Conservation (phyloP, 192 early-diverging fungal species). For the Allomyces macrogynus region DNA sequence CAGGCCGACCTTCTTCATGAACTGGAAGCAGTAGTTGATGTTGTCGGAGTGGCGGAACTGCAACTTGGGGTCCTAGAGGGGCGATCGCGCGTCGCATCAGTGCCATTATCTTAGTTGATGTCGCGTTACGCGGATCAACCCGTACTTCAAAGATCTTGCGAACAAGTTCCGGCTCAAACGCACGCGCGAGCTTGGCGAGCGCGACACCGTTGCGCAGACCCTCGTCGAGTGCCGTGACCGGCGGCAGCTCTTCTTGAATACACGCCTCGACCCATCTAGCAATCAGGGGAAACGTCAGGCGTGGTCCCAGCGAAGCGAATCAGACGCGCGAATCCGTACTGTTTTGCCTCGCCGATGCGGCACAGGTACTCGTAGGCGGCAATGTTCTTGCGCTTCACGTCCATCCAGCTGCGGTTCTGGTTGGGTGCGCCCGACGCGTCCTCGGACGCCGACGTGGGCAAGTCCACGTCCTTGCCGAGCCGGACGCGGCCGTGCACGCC, state of each 20-base stretch:
- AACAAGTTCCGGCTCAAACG: slow-evolving; percentile 62
- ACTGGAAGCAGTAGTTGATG: slow-evolving; percentile 80
- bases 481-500: neutral
- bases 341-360: slow-evolving; percentile 96
- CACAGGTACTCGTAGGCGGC: slow-evolving; percentile 99
- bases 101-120: neutral
- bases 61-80: slow-evolving; percentile 43
- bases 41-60: slow-evolving; percentile 94
- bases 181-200: slow-evolving; percentile 69
- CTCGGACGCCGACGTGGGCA: neutral
- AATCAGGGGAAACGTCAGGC: neutral
- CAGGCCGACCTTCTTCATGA: slow-evolving; percentile 54
- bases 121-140: too few relatives aligned
- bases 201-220: slow-evolving; percentile 81
- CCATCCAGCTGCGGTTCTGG: slow-evolving; percentile 53
- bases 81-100: too few relatives aligned
- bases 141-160: slow-evolving; percentile 59
- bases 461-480: neutral
- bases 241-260: slow-evolving; percentile 57
- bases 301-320: slow-evolving; percentile 4
- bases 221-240: slow-evolving; percentile 65
- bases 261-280: slow-evolving; percentile 87
- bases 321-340: slow-evolving; percentile 28
- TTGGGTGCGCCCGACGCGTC: neutral
- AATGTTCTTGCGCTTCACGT: slow-evolving; percentile 63